Conservation (phyloP, 306 rosid species). For the Neltuma alba region DNA sequence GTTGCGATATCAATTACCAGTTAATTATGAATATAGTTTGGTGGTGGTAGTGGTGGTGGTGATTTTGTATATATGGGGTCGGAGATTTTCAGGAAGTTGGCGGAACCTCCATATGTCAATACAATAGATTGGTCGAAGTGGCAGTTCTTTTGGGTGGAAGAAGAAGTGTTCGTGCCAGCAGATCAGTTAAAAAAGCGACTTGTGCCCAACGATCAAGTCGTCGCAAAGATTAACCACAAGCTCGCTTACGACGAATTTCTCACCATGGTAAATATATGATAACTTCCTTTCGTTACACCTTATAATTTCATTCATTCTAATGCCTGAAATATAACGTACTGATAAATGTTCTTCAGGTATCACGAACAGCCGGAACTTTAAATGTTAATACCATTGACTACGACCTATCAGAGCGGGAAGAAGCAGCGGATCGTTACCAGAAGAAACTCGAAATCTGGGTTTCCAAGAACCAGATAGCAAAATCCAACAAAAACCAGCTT, state of each 20-base stretch:
- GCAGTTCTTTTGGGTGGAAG: neutral
- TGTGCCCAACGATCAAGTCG: neutral
- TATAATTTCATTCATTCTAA: too few species aligned
- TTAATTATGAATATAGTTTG: neutral
- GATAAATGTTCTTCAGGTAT: neutral
- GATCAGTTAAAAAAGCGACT: neutral
- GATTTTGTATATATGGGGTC: neutral
- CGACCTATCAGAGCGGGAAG: neutral
- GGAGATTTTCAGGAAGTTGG: neutral
- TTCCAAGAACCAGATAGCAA: neutral
- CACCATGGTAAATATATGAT: neutral
- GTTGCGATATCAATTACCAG: neutral
- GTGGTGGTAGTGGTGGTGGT: neutral
- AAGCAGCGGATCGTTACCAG: neutral
- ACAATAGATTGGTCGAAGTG: neutral
- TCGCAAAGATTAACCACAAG: conserved; percentile 5
- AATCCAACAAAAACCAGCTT: neutral
- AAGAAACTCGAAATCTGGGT: neutral
- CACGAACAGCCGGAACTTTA: neutral
- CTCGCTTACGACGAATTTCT: neutral
- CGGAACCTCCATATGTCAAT: neutral
- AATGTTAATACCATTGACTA: neutral
- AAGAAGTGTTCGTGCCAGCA: neutral
- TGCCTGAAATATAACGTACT: too few species aligned
- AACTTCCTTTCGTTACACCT: neutral